Evolutionary conservation across 192 early-diverging fungal genomes (phyloP), one percentile per base, ranked within the genome.

Genomic region (Rhizophagus sp.): DNA sequence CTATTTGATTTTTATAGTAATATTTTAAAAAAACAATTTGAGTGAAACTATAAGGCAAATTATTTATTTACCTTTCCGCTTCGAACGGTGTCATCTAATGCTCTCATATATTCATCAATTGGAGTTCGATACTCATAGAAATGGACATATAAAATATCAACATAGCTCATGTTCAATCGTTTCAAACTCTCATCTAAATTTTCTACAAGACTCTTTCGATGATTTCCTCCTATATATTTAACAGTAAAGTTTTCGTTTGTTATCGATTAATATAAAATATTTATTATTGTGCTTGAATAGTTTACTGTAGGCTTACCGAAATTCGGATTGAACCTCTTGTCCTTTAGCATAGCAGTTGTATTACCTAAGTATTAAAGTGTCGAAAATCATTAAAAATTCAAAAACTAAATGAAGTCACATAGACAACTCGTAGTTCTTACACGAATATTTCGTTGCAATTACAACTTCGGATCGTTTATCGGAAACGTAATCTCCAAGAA

Each of bases 101-200:
- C 85, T 68, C 83, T 80, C 82, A 93, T 86, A 4, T 88, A 92
- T 69, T 92, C 89, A 76, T 91, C 88, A 22, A 88, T 83, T 9
- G 88, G 84, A 1, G 90, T 88, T 22, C 39, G 49, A 36, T 75
- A 82, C 19, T 82, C 82, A 47, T 12, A 47, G 1, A 62, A 41
- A 63, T 83, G 79, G 2, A 81, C 25, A 71, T 83, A 83, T 9
- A 83, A 47, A 61, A 83, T 22, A 62, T 84, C 83, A 39, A 80
- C 33, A n/a, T 80, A 79, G 1, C 39, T 69, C 15, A 83, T 83
- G 13, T 77, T 63, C 22, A 89, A 78, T 3, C 87, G 72, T 73
- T 86, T 80, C 8, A 89, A 75, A 67, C 82, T 84, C 7, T 52
- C 85, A 27, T 85, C 83, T n/a, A 89, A 76, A 34, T 87, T 80